Evolutionary conservation across 257 asterid genomes (phyloP).

Genomic region (Pogostemon cablin): DNA sequence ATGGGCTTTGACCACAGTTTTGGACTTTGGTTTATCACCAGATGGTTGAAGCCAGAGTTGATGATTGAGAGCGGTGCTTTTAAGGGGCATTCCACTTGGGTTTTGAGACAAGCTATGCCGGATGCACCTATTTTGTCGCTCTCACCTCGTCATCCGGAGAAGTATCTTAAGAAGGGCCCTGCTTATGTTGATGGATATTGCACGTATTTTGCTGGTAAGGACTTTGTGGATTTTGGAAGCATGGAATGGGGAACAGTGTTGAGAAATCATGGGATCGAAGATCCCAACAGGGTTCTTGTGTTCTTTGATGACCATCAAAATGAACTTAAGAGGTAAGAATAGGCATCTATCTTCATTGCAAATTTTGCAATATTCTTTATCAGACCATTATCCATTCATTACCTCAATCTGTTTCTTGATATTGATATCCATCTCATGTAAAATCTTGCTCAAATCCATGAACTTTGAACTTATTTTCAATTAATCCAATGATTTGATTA

Average conservation of each 20-base stretch:
- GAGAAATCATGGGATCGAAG: conserved; percentile 70
- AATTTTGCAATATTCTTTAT: no score
- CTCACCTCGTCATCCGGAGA: conserved; percentile 95
- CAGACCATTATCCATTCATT: no score
- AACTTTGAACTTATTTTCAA: conserved; percentile 12
- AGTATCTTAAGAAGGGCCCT: conserved; percentile 90
- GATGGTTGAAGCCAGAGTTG: conserved; percentile 85
- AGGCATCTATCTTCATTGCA: background rate
- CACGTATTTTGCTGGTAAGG: conserved; percentile 93
- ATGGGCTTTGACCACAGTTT: conserved; percentile 99
- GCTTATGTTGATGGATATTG: conserved; percentile 96
- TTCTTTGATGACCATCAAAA: conserved; percentile 98
- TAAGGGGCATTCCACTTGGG: conserved; percentile 98
- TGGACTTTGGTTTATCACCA: conserved; percentile 92
- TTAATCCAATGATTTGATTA: conserved; percentile 29
- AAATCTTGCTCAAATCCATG: conserved; percentile 15
- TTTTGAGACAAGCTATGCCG: conserved; percentile 93
- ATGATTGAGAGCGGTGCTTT: conserved; percentile 98
- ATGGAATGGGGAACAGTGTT: conserved; percentile 81
- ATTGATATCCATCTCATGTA: background rate
- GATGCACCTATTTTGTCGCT: conserved; percentile 71
- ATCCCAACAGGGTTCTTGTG: conserved; percentile 71
- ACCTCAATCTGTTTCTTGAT: no score
- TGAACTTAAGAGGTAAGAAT: conserved; percentile 78
- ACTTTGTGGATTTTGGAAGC: conserved; percentile 93